Conservation (phyloP, 768 basidiomycete species). For the Hemileccinum impolitum region DNA sequence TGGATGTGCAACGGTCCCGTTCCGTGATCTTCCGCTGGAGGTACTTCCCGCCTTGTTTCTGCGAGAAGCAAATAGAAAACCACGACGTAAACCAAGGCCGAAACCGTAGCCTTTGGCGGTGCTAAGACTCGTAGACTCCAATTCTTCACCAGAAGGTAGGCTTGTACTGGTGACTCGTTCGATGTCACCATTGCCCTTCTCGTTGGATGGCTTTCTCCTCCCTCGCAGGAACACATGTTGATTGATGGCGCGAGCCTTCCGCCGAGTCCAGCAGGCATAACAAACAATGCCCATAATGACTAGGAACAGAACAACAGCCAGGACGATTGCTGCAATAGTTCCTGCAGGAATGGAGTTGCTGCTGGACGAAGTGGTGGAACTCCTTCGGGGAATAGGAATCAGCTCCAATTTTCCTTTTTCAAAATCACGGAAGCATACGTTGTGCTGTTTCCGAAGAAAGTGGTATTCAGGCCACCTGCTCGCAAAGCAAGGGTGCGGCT, state of each 20-base stretch:
- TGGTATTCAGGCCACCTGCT: slow-evolving; percentile 49
- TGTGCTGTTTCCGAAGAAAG: slow-evolving; percentile 33
- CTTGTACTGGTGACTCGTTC: slow-evolving; percentile 9
- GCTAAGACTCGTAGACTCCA: slow-evolving; percentile 27
- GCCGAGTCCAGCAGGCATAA: slow-evolving; percentile 46
- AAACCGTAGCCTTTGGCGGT: slow-evolving; percentile 34
- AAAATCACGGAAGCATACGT: slow-evolving; percentile 27
- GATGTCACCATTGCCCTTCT: slow-evolving; percentile 4
- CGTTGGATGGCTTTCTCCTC: background rate
- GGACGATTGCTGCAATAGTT: slow-evolving; percentile 62
- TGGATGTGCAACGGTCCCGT: slow-evolving; percentile 2
- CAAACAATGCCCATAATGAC: slow-evolving; percentile 42
- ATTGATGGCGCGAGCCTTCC: slow-evolving; percentile 36
- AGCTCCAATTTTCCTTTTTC: background rate
- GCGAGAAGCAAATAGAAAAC: slow-evolving; percentile 22
- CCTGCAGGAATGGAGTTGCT: slow-evolving; percentile 41
- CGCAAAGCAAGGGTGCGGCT: slow-evolving; percentile 48
- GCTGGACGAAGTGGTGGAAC: slow-evolving; percentile 14
- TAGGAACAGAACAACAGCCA: slow-evolving; percentile 54
- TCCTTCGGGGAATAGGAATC: slow-evolving; percentile 11
- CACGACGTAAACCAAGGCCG: slow-evolving; percentile 30
- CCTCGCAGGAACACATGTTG: background rate
- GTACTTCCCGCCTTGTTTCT: slow-evolving; percentile 21
- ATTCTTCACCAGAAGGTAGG: slow-evolving; percentile 20
- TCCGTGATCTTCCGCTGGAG: slow-evolving; percentile 18